These are phyloP conservation scores for Penicillium verhagenii DNA, from an alignment of 495 filamentous ascomycete genomes.

Conservation along the genomic window DNA sequence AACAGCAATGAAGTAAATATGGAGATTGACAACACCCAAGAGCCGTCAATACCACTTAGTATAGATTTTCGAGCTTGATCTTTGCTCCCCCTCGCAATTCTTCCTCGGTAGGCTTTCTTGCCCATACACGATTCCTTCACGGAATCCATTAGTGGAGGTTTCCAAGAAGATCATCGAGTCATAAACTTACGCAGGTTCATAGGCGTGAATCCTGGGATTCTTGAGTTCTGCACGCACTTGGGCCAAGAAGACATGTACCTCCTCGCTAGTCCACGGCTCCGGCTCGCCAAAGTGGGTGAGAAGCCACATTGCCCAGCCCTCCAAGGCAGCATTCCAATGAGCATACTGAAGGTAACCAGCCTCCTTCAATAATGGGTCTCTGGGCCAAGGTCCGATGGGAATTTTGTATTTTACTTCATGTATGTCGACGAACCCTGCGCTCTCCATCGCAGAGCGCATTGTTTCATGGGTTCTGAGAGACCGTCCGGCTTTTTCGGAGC, in stretches of 20 bases:
- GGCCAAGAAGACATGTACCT: slow-evolving; percentile 14
- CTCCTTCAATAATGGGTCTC: slow-evolving; percentile 59
- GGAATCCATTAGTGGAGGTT: not conserved
- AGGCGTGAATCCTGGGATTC: slow-evolving; percentile 11
- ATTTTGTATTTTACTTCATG: slow-evolving; percentile 50
- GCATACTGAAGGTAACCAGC: slow-evolving; percentile 61
- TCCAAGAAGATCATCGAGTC: not conserved
- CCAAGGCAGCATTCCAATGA: slow-evolving; percentile 45
- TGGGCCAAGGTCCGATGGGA: slow-evolving; percentile 64
- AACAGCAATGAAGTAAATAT: too few relatives aligned
- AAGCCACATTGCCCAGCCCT: slow-evolving; percentile 19
- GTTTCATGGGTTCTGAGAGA: slow-evolving; percentile 17
- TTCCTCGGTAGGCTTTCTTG: slow-evolving; percentile 12
- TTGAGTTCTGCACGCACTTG: slow-evolving; percentile 13
- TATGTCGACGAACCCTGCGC: slow-evolving; percentile 29
- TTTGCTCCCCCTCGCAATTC: slow-evolving; percentile 8
- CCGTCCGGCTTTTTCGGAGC: slow-evolving; percentile 13
- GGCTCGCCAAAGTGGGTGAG: slow-evolving; percentile 13
- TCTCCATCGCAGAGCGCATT: slow-evolving; percentile 11
- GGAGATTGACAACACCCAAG: too few relatives aligned
- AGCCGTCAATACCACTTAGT: too few relatives aligned
- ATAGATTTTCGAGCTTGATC: too few relatives aligned
- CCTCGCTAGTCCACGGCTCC: slow-evolving; percentile 13
- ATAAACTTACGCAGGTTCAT: slow-evolving; percentile 11
- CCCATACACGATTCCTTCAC: slow-evolving; percentile 18